phyloP scores from a whole-genome alignment of 2,329 filamentous ascomycete genomes.

The Fusarium palustre region DNA sequence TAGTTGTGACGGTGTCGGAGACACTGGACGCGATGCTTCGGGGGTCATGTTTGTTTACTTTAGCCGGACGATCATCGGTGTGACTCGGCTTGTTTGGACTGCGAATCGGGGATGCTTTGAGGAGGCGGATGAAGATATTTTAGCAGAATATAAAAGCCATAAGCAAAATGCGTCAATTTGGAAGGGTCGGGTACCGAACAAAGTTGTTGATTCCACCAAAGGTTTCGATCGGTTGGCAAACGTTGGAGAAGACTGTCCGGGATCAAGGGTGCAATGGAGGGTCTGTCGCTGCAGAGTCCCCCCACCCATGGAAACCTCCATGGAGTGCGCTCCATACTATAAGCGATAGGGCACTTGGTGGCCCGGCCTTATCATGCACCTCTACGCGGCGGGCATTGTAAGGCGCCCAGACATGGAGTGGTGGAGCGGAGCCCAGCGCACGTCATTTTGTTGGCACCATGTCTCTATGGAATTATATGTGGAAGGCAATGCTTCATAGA shows the following conservation, averaged over 20 bases:
- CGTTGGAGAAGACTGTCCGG: constrained; percentile 40
- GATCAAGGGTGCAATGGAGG: constrained; percentile 25
- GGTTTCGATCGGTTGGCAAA: constrained; percentile 32
- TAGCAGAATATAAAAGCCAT: background rate
- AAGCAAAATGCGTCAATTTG: constrained; percentile 7
- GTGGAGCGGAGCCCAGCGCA: constrained; percentile 39
- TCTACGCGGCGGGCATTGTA: constrained; percentile 12
- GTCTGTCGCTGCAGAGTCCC: constrained; percentile 17
- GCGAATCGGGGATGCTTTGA: background rate
- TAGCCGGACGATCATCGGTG: constrained; percentile 27
- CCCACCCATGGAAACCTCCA: constrained; percentile 35
- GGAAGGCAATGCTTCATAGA: background rate
- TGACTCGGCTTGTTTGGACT: constrained; percentile 22
- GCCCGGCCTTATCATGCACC: constrained; percentile 27
- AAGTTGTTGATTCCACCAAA: constrained; percentile 26
- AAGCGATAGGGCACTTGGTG: constrained; percentile 41
- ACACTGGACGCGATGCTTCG: constrained; percentile 54
- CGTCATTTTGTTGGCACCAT: constrained; percentile 39
- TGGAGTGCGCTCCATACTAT: constrained; percentile 17
- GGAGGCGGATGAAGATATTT: constrained; percentile 14
- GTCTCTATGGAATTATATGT: constrained; percentile 10
- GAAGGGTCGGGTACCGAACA: constrained; percentile 9
- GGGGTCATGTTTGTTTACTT: constrained; percentile 51
- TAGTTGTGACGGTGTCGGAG: constrained; percentile 67
- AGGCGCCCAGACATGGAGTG: constrained; percentile 19